phyloP scores from a whole-genome alignment of 164 flowering plant species.

The Chimonanthus salicifolius region DNA sequence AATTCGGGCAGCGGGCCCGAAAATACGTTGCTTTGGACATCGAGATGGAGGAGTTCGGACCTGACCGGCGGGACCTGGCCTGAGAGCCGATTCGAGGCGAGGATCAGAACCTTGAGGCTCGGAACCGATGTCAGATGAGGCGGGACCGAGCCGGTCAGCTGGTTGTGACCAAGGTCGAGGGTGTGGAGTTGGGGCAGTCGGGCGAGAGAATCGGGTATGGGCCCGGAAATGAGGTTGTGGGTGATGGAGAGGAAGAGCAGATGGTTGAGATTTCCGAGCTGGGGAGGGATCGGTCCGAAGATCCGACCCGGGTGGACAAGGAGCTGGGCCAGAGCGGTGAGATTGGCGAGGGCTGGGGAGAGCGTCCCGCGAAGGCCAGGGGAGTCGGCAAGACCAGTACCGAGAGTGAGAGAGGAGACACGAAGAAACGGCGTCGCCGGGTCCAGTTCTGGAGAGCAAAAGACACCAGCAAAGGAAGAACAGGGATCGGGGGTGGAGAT shows the following conservation, averaged over 20 bases:
- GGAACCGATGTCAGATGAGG: conserved; percentile 21
- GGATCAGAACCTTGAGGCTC: conserved; percentile 38
- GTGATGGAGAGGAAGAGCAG: conserved; percentile 61
- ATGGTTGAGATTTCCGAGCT: conserved; percentile 33
- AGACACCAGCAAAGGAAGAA: conserved; percentile 48
- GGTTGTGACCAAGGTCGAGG: conserved; percentile 62
- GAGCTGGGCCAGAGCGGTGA: conserved; percentile 48
- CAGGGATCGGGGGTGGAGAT: conserved; percentile 50
- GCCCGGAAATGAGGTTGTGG: conserved; percentile 53
- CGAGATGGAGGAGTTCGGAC: conserved; percentile 46
- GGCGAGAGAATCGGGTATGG: conserved; percentile 40
- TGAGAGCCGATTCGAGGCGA: conserved; percentile 37
- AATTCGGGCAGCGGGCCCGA: conserved; percentile 36
- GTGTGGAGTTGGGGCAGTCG: conserved; percentile 46
- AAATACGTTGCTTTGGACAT: conserved; percentile 39
- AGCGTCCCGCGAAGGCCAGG: conserved; percentile 60
- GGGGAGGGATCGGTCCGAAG: conserved; percentile 58
- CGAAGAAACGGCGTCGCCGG: conserved; percentile 14
- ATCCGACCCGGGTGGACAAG: conserved; percentile 58
- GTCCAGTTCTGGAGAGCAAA: conserved; percentile 24
- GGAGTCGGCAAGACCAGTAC: conserved; percentile 54
- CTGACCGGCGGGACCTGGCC: conserved; percentile 32
- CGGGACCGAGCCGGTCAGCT: conserved; percentile 48
- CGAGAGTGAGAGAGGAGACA: conserved; percentile 49
- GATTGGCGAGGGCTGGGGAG: conserved; percentile 33